Conservation (phyloP, 2,329 filamentous ascomycete species). For the Colletotrichum magnum region DNA sequence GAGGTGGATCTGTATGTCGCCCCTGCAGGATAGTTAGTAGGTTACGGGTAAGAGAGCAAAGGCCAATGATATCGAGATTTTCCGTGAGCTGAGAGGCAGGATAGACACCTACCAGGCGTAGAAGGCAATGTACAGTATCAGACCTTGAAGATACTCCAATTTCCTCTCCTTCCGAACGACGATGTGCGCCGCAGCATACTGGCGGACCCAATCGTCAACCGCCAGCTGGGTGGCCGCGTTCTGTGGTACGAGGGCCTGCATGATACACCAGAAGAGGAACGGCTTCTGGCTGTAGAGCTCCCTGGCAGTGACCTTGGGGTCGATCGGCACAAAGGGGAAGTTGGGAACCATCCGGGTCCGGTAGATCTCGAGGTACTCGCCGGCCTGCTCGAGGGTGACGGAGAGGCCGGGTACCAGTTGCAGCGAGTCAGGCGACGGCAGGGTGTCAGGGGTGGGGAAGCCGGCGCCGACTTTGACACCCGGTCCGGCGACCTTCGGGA, state of each 20-base stretch:
- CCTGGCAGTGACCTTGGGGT: slow-evolving; percentile 43
- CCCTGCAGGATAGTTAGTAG: slow-evolving; percentile 46
- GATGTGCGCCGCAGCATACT: slow-evolving; percentile 53
- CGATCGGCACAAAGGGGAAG: slow-evolving; percentile 57
- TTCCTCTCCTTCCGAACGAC: slow-evolving; percentile 53
- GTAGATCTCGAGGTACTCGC: slow-evolving; percentile 51
- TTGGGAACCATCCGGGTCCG: slow-evolving; percentile 49
- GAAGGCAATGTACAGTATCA: slow-evolving; percentile 56
- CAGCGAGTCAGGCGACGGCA: neutral
- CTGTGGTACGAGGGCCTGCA: slow-evolving; percentile 52
- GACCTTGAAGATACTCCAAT: slow-evolving; percentile 54
- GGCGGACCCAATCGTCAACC: slow-evolving; percentile 53
- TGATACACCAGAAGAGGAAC: slow-evolving; percentile 55
- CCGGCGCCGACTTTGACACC: neutral
- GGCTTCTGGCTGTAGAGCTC: slow-evolving; percentile 50
- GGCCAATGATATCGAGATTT: too few species aligned
- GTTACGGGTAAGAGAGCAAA: neutral
- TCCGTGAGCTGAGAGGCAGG: neutral
- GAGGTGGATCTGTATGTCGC: slow-evolving; percentile 55
- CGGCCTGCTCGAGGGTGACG: slow-evolving; percentile 51
- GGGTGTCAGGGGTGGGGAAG: neutral
- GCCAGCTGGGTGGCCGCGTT: slow-evolving; percentile 48
- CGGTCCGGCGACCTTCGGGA: neutral
- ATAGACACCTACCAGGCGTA: slow-evolving; percentile 52
- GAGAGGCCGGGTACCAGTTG: slow-evolving; percentile 52